Evolutionary conservation across 2,329 filamentous ascomycete species (phyloP).

Genomic region (Arthrinium puccinioides): DNA sequence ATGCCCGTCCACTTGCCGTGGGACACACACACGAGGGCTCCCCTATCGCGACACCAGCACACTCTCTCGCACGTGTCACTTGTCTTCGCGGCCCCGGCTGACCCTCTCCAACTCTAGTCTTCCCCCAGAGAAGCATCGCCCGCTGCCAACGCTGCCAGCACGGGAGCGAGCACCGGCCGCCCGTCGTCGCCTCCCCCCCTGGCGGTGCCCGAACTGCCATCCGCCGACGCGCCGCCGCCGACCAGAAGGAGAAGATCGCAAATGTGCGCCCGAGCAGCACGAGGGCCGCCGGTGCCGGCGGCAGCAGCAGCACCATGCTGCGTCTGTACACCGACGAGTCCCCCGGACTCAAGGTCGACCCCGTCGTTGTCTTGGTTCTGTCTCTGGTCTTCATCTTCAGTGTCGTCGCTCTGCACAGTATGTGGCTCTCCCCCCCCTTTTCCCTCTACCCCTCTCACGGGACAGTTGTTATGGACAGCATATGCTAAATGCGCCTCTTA

Average conservation of each 20-base stretch:
- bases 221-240: slow-evolving; percentile 87
- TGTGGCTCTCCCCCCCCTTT: slow-evolving; percentile 25
- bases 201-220: slow-evolving; percentile 94
- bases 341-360: slow-evolving; percentile 94
- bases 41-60: no score
- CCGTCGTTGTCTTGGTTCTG: slow-evolving; percentile 91
- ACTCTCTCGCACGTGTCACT: no score
- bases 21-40: no score
- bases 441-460: neutral
- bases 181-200: slow-evolving; percentile 80
- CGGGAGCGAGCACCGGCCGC: slow-evolving; percentile 65
- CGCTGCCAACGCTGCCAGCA: slow-evolving; percentile 47
- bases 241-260: slow-evolving; percentile 94
- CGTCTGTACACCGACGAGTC: slow-evolving; percentile 99
- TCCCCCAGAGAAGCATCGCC: slow-evolving; percentile 56
- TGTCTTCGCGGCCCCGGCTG: no score
- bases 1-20: no score
- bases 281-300: slow-evolving; percentile 85
- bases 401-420: slow-evolving; percentile 95
- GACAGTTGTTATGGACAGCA: neutral
- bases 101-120: slow-evolving; percentile 35
- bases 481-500: slow-evolving; percentile 33
- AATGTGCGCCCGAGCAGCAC: slow-evolving; percentile 92
- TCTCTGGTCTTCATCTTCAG: slow-evolving; percentile 98
- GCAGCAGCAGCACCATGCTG: slow-evolving; percentile 97